A percentile compares a stretch with the other conserved stretches of the same genome.
Conservation (phyloP, 306 rosid species). For the Calophaca sinica region DNA sequence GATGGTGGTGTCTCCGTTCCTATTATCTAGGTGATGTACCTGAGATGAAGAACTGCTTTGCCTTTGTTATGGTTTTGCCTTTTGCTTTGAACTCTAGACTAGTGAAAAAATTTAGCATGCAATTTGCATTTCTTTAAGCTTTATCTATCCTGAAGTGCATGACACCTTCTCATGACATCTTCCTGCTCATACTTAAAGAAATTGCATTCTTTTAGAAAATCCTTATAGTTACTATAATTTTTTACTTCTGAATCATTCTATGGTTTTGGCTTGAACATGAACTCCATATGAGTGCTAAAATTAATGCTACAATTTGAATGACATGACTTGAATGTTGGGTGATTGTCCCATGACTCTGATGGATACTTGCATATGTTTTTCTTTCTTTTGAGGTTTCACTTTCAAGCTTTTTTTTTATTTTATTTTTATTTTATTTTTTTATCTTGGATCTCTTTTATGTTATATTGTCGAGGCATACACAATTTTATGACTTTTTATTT, state of each 20-base stretch:
- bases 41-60: conserved; percentile 83
- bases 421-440: no score
- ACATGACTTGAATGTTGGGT: no score
- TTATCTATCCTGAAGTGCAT: conserved; percentile 26
- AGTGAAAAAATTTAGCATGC: conserved; percentile 17
- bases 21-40: conserved; percentile 84
- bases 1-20: conserved; percentile 97
- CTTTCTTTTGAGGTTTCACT: no score
- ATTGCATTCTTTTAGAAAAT: not conserved
- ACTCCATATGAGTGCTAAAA: not conserved
- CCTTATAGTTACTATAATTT: not conserved
- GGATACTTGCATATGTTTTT: no score
- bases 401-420: no score
- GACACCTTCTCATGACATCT: not conserved
- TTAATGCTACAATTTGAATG: no score
- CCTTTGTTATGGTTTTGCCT: conserved; percentile 77
- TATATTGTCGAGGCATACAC: no score
- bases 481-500: no score
- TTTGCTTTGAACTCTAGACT: conserved; percentile 28
- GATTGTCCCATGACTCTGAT: no score
- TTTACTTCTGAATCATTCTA: not conserved
- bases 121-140: conserved; percentile 24
- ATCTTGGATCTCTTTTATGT: no score
- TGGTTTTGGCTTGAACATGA: not conserved
- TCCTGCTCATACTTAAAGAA: not conserved